A percentile compares a stretch with the other conserved stretches of the same genome.
These are phyloP conservation scores for Stachybotrys echinatus DNA, from an alignment of 2,329 filamentous ascomycete genomes.

Conservation along the genomic window DNA sequence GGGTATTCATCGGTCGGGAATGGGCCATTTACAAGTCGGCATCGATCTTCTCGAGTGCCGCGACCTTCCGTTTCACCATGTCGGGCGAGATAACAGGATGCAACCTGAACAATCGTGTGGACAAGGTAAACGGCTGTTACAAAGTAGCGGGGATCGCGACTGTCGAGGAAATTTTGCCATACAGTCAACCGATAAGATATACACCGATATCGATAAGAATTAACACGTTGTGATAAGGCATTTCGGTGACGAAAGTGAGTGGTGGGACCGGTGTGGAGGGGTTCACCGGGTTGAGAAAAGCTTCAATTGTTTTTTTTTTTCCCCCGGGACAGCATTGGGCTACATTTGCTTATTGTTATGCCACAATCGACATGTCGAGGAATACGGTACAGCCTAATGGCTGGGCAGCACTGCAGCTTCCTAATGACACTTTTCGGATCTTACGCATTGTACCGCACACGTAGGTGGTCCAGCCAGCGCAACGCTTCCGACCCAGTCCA, in stretches of 20 bases:
- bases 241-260: background rate
- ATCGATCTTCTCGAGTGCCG: conserved; percentile 91
- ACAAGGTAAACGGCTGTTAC: background rate
- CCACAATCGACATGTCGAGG: conserved; percentile 20
- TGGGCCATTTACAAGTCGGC: conserved; percentile 63
- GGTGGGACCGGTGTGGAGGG: conserved; percentile 12
- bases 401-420: conserved; percentile 56
- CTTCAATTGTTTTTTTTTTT: conserved; percentile 20
- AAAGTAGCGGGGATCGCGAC: background rate
- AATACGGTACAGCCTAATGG: conserved; percentile 44
- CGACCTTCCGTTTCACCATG: conserved; percentile 86
- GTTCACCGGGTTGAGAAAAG: conserved; percentile 22
- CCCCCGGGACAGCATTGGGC: conserved; percentile 4
- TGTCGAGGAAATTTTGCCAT: conserved; percentile 3
- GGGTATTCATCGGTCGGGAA: background rate
- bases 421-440: conserved; percentile 52
- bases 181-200: background rate
- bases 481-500: conserved; percentile 3
- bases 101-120: conserved; percentile 9
- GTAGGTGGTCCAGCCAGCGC: conserved; percentile 28
- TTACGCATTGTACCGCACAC: conserved; percentile 57
- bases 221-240: background rate
- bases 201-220: background rate
- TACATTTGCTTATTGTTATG: background rate
- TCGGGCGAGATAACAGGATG: background rate